Evolutionary conservation across 2,329 filamentous ascomycete species (phyloP).

Genomic region (Scedosporium dehoogii): DNA sequence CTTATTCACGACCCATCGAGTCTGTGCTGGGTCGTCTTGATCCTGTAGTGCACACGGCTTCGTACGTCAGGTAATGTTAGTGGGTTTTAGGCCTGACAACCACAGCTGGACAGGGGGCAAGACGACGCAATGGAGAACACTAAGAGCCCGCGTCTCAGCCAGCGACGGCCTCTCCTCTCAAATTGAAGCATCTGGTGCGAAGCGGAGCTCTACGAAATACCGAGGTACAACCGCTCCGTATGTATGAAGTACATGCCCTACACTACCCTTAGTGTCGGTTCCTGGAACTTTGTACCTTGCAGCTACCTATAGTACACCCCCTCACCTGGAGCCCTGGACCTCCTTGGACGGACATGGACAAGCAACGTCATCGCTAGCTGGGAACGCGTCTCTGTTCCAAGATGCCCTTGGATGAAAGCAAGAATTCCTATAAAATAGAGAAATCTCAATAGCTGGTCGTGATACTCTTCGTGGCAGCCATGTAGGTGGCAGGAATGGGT

Average conservation of each 20-base stretch:
- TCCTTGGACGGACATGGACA: neutral
- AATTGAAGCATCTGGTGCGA: too few relatives aligned
- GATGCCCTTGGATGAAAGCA: neutral
- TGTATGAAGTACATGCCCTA: too few relatives aligned
- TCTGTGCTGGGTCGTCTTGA: too few relatives aligned
- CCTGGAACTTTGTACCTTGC: constrained; percentile 1
- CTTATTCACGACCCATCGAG: too few relatives aligned
- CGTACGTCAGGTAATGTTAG: neutral
- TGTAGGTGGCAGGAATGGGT: neutral
- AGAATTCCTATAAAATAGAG: neutral
- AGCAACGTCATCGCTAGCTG: neutral
- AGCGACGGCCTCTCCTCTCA: too few relatives aligned
- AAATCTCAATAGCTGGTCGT: neutral
- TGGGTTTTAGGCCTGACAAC: neutral
- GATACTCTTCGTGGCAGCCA: neutral
- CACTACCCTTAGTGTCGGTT: neutral
- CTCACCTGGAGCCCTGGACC: neutral
- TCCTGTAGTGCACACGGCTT: too few relatives aligned
- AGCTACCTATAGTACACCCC: neutral
- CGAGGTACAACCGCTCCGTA: too few relatives aligned
- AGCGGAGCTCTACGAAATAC: too few relatives aligned
- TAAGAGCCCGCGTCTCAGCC: neutral
- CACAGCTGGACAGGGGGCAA: neutral
- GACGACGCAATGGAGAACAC: neutral
- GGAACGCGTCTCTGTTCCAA: neutral